Evolutionary conservation across 345 rosid species (phyloP).

Genomic region (Boechera retrofracta): DNA sequence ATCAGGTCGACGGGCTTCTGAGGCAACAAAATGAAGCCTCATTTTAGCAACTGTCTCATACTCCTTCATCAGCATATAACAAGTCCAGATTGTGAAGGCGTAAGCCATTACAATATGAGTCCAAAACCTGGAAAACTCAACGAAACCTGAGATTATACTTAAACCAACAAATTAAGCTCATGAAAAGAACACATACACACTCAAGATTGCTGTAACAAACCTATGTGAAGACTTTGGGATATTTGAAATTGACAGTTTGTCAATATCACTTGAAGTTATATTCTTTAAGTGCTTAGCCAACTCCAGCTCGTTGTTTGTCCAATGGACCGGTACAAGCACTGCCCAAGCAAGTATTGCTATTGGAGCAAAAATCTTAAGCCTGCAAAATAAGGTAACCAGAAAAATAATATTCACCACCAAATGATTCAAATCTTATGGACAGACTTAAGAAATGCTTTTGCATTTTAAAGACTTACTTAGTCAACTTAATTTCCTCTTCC

Average conservation of each 20-base stretch:
- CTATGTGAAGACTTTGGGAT: slow-evolving; percentile 66
- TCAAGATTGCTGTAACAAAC: slow-evolving; percentile 44
- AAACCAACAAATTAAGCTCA: neutral
- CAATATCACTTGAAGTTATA: slow-evolving; percentile 84
- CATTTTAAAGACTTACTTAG: neutral
- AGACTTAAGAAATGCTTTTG: slow-evolving; percentile 5
- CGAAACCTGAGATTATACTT: neutral
- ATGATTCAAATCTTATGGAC: neutral
- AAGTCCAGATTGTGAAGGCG: slow-evolving; percentile 88
- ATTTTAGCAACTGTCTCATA: slow-evolving; percentile 76
- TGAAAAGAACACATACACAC: neutral
- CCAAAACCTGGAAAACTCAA: slow-evolving; percentile 69
- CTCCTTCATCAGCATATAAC: slow-evolving; percentile 77
- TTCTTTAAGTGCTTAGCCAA: slow-evolving; percentile 44
- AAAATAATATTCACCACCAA: neutral
- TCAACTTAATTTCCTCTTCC: slow-evolving; percentile 10
- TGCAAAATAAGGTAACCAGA: slow-evolving; percentile 41
- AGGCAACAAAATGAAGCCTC: slow-evolving; percentile 86
- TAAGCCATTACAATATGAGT: slow-evolving; percentile 82
- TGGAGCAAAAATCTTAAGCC: slow-evolving; percentile 90
- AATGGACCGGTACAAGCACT: slow-evolving; percentile 79
- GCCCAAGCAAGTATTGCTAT: slow-evolving; percentile 78
- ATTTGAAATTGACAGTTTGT: slow-evolving; percentile 90
- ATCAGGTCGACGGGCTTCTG: slow-evolving; percentile 86
- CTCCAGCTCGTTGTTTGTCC: slow-evolving; percentile 60